A percentile compares a stretch with the other conserved stretches of the same genome.
Evolutionary conservation across 2,329 filamentous ascomycete species (phyloP).

Genomic region (Ophidiomyces ophidiicola): DNA sequence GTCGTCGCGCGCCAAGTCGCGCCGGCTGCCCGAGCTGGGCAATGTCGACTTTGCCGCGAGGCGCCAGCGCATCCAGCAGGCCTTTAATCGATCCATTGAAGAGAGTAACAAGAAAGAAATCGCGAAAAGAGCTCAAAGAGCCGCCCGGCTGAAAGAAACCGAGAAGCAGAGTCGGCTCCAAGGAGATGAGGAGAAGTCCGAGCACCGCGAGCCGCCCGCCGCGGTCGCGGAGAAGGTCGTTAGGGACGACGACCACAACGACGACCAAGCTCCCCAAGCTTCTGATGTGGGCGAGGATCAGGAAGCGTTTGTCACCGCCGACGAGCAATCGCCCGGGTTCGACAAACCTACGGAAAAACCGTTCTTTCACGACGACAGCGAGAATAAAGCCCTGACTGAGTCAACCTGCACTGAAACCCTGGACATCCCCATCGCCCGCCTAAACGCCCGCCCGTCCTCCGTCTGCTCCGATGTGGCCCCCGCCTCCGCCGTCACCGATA

Average conservation of each 20-base stretch:
- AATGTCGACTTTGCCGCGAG: slow-evolving; percentile 77
- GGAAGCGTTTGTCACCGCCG: slow-evolving; percentile 15
- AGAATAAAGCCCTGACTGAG: not conserved
- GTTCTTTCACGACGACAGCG: not conserved
- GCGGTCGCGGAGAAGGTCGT: not conserved
- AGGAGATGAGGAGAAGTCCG: not conserved
- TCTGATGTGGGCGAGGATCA: slow-evolving; percentile 8
- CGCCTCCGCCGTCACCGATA: slow-evolving; percentile 51
- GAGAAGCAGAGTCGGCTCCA: slow-evolving; percentile 12
- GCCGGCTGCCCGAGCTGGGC: slow-evolving; percentile 48
- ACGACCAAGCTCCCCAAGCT: not conserved
- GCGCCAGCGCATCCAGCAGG: slow-evolving; percentile 68
- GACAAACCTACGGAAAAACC: not conserved
- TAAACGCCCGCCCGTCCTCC: slow-evolving; percentile 4
- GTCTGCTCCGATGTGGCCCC: slow-evolving; percentile 39
- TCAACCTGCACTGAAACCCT: not conserved
- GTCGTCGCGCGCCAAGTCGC: slow-evolving; percentile 24
- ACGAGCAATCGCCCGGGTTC: slow-evolving; percentile 15
- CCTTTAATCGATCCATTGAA: slow-evolving; percentile 72
- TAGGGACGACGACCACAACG: not conserved
- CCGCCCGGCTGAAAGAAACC: slow-evolving; percentile 16
- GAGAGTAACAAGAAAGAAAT: slow-evolving; percentile 50
- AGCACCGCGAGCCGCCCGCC: not conserved
- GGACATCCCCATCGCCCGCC: not conserved
- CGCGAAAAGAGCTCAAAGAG: slow-evolving; percentile 37